Base-by-base conservation (phyloP, 306 rosid species). In the Hippophae tibetana region DNA sequence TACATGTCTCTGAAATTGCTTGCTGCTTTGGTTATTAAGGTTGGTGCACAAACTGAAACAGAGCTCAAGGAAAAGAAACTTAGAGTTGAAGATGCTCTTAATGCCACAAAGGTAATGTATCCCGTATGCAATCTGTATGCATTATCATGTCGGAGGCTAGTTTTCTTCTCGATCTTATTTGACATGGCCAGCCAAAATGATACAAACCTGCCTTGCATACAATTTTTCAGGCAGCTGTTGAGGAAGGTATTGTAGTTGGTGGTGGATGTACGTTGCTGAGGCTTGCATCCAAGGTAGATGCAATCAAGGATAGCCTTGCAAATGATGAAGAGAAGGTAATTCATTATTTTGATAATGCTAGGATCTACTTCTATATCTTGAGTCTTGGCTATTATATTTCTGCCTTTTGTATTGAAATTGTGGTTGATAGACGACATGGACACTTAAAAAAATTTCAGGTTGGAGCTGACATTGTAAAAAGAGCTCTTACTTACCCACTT, bases 11-110 rank as follows among this genome's bases (percentile, higher is more conserved):
- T 43, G 44, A 61, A 6, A 31, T 47, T 18, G 9, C 38, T 31
- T 31, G 38, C 23, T 42, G 12, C 27, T 54, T 25, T 31, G 18
- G 38, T 13, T 65, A 1, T 56, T 7, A 69, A 92, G 99, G 99
- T 92, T 76, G 99, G 99, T n/a, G 99, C 99, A 65, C 99, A 93
- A 82, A 93, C 99, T 43, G 99, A 93, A 82, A 93, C 99, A 11
- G 99, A 93, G 76, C 95, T 93, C 62, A 93, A 93, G 66, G 99
- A 93, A 72, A 93, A 93, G 87, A 93, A 93, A 58, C 70, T 93
- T 76, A 78, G 99, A 74, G 99, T 93, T 5, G 99, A 93, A 69
- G 99, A 93, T 69, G 99, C 99, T 75, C 97, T 93, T 43, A 93
- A 93, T 70, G 99, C 99, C 6, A 93, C 99, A 1, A 93, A 93